Base-by-base conservation (phyloP, 306 rosid species). In the Medicago arabica region DNA sequence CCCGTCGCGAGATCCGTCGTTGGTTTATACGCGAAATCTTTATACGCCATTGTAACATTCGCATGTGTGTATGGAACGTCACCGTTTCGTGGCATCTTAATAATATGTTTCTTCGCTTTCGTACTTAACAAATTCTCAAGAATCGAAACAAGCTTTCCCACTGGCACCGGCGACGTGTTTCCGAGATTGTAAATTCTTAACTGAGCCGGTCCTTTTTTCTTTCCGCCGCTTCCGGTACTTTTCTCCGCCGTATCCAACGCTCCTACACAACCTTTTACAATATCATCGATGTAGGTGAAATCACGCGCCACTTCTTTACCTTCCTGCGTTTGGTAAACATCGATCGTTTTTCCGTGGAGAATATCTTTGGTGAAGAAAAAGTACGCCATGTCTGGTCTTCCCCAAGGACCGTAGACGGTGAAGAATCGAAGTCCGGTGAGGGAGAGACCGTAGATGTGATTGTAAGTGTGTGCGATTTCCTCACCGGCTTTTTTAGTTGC, bases 281-380 rank as follows among this genome's bases (percentile, higher is more conserved):
- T 78, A 23, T 92, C 97, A 44, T 92, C 97, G 71, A 92, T 90
- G 86, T 87, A 92, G 5, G 98, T 93, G 88, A 90, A 93, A 67
- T 93, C 98, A 87, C 98, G 97, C 86, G 98, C 98, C 83, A 93
- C 98, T 85, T 90, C 95, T 40, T 93, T 90, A 5, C 82, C 93
- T 6, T 90, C 93, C 10, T 80, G 88, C 0, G 95, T 89, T 59
- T 80, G 78, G 84, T 89, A 93, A 0, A 93, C 78, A 1, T 93
- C 90, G 8, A 93, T 84, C 31, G 72, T 53, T 61, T 90, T 93
- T 10, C 98, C 96, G 1, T 89, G 96, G 19, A 93, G 83, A 0
- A 93, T 93, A 62, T 85, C 97, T 38, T 89, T 89, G 0, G 98
- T 93, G 90, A 93, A 93, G 80, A 93, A 93, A 83, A 91, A 93